phyloP scores from a whole-genome alignment of 208 protist species.

The Naegleria lovaniensis region DNA sequence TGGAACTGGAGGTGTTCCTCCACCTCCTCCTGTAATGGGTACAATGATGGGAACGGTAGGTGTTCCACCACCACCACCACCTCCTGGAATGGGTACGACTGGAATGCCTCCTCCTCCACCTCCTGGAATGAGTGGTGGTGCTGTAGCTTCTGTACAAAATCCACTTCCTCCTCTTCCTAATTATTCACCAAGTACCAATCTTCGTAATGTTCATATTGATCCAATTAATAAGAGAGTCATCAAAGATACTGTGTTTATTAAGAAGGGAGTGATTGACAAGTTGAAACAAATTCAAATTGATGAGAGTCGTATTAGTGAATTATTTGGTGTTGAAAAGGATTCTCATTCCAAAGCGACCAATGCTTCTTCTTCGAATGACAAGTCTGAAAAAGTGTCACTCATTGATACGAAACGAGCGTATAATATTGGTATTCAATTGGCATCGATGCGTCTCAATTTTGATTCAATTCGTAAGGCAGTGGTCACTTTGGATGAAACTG shows the following conservation, averaged over 20 bases:
- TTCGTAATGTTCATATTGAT: conserved; percentile 17
- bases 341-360: neutral
- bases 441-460: neutral
- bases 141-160: neutral
- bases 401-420: conserved; percentile 26
- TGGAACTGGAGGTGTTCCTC: neutral
- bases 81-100: neutral
- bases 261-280: neutral
- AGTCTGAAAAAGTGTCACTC: neutral
- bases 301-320: neutral
- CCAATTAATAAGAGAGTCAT: neutral
- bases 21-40: conserved; percentile 1
- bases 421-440: conserved; percentile 27
- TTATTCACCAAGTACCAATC: neutral
- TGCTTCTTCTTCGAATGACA: neutral
- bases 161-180: neutral
- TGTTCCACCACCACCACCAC: neutral
- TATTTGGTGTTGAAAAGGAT: neutral
- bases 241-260: neutral
- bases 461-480: neutral
- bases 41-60: no score
- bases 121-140: neutral
- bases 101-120: conserved; percentile 19
- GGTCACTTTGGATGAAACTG: neutral
- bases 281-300: neutral